These are phyloP conservation scores for Sporothrix luriei DNA, from an alignment of 2,329 filamentous ascomycete species.

Conservation along the genomic window DNA sequence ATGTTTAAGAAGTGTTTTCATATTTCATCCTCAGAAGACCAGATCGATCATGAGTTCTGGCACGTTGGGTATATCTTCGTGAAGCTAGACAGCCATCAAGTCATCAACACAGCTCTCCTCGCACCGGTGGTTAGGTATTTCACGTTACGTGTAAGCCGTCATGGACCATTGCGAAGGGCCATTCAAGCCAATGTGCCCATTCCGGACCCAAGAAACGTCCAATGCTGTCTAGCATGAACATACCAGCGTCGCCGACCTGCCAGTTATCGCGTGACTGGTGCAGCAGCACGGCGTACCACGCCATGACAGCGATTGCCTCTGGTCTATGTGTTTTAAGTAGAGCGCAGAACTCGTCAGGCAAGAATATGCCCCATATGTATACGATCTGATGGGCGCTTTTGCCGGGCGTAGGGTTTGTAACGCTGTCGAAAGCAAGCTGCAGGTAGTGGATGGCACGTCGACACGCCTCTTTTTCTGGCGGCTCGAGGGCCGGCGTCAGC, in stretches of 20 bases:
- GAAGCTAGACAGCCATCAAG: too few species aligned
- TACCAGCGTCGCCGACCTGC: constrained; percentile 43
- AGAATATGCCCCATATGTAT: constrained; percentile 45
- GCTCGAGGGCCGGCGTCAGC: constrained; percentile 29
- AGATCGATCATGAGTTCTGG: neutral
- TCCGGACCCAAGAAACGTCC: constrained; percentile 40
- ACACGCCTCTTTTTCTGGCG: constrained; percentile 36
- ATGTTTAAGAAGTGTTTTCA: neutral
- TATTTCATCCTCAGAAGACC: neutral
- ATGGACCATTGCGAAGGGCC: constrained; percentile 36
- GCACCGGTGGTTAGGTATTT: neutral
- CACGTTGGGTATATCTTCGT: too few species aligned
- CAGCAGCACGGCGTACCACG: constrained; percentile 49
- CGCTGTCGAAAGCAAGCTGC: constrained; percentile 42
- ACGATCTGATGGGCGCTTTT: constrained; percentile 38
- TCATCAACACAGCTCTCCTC: too few species aligned
- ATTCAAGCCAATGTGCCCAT: constrained; percentile 42
- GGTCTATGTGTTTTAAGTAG: constrained; percentile 44
- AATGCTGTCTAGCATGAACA: constrained; percentile 40
- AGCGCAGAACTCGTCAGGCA: constrained; percentile 43
- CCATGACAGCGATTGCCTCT: constrained; percentile 48
- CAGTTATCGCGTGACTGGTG: constrained; percentile 44
- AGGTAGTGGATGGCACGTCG: constrained; percentile 38
- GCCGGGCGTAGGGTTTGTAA: constrained; percentile 27
- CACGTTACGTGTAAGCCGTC: neutral